phyloP scores from a whole-genome alignment of 2,329 filamentous ascomycete species.

The Colletotrichum euphorbiae region DNA sequence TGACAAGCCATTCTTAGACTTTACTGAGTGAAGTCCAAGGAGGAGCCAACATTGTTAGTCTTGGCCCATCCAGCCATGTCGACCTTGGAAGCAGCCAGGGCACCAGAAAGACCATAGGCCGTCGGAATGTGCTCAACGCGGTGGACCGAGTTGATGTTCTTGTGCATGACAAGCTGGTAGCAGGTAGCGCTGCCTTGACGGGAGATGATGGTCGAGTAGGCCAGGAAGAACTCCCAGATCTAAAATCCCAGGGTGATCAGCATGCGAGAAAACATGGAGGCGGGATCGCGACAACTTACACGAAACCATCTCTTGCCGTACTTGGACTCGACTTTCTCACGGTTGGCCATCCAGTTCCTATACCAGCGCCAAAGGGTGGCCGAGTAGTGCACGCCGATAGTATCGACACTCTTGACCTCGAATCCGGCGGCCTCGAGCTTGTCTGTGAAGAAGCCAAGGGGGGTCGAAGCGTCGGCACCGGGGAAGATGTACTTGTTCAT shows the following conservation, averaged over 20 bases:
- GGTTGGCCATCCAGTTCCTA: slow-evolving; percentile 90
- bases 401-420: slow-evolving; percentile 80
- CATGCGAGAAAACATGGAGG: slow-evolving; percentile 74
- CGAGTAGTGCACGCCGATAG: slow-evolving; percentile 88
- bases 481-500: slow-evolving; percentile 99
- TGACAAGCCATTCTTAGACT: slow-evolving; percentile 5
- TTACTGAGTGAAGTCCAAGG: slow-evolving; percentile 27
- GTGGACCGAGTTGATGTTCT: slow-evolving; percentile 86
- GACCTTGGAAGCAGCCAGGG: slow-evolving; percentile 52
- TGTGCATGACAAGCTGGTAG: slow-evolving; percentile 82
- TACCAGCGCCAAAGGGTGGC: slow-evolving; percentile 93
- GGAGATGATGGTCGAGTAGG: slow-evolving; percentile 80
- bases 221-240: slow-evolving; percentile 88
- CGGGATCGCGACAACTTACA: slow-evolving; percentile 55
- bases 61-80: slow-evolving; percentile 49
- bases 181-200: slow-evolving; percentile 82
- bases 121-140: slow-evolving; percentile 75
- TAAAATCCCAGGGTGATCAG: slow-evolving; percentile 63
- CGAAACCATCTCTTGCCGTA: slow-evolving; percentile 82
- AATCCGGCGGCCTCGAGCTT: slow-evolving; percentile 84
- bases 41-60: slow-evolving; percentile 43
- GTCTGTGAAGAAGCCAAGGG: slow-evolving; percentile 87
- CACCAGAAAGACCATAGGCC: slow-evolving; percentile 73
- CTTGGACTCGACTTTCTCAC: slow-evolving; percentile 86
- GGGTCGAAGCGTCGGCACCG: slow-evolving; percentile 93